Percentiles rank a stretch among this genome's conserved stretches.
Evolutionary conservation across 192 early-diverging fungal genomes (phyloP).

Genomic region (Lobosporangium transversale): DNA sequence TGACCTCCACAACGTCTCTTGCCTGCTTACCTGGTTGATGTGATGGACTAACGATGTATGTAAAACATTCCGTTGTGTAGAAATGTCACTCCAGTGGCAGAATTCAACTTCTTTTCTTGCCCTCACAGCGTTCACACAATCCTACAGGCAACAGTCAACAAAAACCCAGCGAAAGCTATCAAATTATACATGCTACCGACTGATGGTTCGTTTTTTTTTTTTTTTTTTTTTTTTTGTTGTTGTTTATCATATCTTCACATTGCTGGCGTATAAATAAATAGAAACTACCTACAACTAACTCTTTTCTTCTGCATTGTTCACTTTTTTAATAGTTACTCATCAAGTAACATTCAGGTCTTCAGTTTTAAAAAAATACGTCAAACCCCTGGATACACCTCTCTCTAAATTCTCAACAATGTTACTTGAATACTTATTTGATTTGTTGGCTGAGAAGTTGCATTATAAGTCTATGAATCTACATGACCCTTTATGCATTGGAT

Average conservation of each 20-base stretch:
- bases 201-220: constrained; percentile 47
- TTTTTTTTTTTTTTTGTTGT: background rate
- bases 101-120: constrained; percentile 64
- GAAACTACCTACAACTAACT: no score
- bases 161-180: constrained; percentile 29
- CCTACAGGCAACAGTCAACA: constrained; percentile 35
- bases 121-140: constrained; percentile 55
- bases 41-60: background rate
- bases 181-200: constrained; percentile 57
- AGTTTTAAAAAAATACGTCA: constrained; percentile 28
- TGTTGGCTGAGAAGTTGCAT: constrained; percentile 11
- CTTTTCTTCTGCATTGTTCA: no score
- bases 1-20: background rate
- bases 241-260: background rate
- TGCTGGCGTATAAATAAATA: constrained; percentile 11
- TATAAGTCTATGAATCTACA: constrained; percentile 36
- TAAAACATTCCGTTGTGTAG: constrained; percentile 9
- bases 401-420: constrained; percentile 25
- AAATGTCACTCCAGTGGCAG: constrained; percentile 56
- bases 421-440: constrained; percentile 24
- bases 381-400: constrained; percentile 30
- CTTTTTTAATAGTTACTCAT: constrained; percentile 16
- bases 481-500: constrained; percentile 53
- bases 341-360: constrained; percentile 14
- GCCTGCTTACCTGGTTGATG: background rate